Evolutionary conservation across 2,329 filamentous ascomycete species (phyloP), one percentile per base, ranked within the genome.

Genomic region (Cladosporium sp.): DNA sequence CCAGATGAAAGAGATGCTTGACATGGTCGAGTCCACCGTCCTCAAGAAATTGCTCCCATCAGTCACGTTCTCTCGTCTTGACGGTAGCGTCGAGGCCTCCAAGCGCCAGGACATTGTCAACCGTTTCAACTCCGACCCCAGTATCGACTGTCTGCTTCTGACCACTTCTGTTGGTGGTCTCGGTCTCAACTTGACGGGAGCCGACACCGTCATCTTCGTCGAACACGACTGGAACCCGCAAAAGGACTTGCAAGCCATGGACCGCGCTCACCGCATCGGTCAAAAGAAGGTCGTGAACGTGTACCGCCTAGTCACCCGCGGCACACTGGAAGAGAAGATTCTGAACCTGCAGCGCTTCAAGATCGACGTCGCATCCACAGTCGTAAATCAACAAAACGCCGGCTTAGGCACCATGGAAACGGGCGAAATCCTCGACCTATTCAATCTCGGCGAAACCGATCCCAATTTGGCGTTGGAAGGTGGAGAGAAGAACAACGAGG

Each of bases 231-330:
- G 93, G 93, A 98, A 98, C 67, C 93, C 93, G 27, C 93, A 98
- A 67, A 95, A 95, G 69, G 93, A 98, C 70, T 82, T 98, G 59
- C 93, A 98, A 66, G 93, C 93, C 58, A 98, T 98, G 93, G 93
- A 98, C 66, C 89, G 93, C 53, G 93, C 93, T 7, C 93, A 98
- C 76, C 85, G 93, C 60, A 97, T 98, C 62, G 93, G 93, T 2
- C 93, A 98, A 74, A 98, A 98, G 82, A 98, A 97, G 79, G 93
- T 97, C 32, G 93, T 98, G 59, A 98, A 98, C 64, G 93, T 98
- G 13, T 98, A 98, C 70, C 89, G 93, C 19, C 78, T 98, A 57
- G 93, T 98, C 62, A 98, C 93, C 5, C 82, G 93, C 58, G 93
- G 93, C 55, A 98, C 94, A 2, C 73, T 98, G 42, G 93, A 98